Evolutionary conservation across 2,329 filamentous ascomycete genomes (phyloP).

Genomic region (Scedosporium boydii): DNA sequence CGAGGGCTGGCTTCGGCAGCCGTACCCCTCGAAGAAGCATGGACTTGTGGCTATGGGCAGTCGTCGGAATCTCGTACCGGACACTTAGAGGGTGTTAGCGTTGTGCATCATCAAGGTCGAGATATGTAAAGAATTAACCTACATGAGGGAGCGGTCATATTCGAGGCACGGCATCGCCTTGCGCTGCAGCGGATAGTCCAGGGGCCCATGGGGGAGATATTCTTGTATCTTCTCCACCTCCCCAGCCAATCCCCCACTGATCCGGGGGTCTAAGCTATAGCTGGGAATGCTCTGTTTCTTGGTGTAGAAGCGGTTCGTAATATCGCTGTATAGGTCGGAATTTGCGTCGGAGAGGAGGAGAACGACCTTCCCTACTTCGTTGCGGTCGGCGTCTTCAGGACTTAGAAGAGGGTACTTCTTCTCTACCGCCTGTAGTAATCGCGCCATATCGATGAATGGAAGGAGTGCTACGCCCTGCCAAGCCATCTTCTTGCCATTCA

Average conservation of each 20-base stretch:
- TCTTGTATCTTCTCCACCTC: conserved; percentile 71
- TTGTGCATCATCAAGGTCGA: background rate
- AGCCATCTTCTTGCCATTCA: conserved; percentile 97
- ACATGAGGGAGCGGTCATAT: conserved; percentile 80
- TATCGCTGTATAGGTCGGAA: conserved; percentile 69
- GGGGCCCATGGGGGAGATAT: conserved; percentile 73
- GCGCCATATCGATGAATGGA: conserved; percentile 90
- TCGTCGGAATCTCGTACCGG: conserved; percentile 71
- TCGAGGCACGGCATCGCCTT: conserved; percentile 68
- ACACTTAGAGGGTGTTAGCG: conserved; percentile 54
- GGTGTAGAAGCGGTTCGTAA: conserved; percentile 80
- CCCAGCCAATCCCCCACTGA: conserved; percentile 71
- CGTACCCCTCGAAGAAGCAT: conserved; percentile 83
- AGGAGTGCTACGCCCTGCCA: conserved; percentile 94
- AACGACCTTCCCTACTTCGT: conserved; percentile 70
- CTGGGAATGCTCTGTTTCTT: conserved; percentile 65
- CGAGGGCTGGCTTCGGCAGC: conserved; percentile 61
- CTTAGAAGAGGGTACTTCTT: conserved; percentile 74
- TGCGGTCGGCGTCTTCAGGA: conserved; percentile 67
- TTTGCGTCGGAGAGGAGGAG: conserved; percentile 78
- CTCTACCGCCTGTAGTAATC: conserved; percentile 72
- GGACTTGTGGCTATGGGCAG: conserved; percentile 72
- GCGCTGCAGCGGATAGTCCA: conserved; percentile 68
- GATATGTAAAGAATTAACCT: conserved; percentile 23
- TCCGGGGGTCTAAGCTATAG: conserved; percentile 63